phyloP scores from a whole-genome alignment of 352 stramenopile genomes.

The Peronospora farinosa region DNA sequence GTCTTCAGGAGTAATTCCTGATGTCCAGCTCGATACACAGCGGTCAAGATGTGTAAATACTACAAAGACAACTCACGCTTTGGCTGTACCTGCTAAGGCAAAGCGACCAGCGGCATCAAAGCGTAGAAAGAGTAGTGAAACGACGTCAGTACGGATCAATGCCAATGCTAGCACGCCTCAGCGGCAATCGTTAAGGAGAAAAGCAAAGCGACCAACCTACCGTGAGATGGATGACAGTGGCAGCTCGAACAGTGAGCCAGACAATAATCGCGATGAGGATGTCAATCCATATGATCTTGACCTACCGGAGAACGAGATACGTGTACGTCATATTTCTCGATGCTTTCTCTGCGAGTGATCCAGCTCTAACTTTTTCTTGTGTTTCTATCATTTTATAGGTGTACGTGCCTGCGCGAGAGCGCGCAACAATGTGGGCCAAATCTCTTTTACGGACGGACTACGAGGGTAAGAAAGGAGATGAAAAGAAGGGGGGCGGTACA shows the following conservation, averaged over 20 bases:
- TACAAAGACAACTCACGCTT: slow-evolving; percentile 33
- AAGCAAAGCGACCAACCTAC: slow-evolving; percentile 47
- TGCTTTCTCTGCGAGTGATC: slow-evolving; percentile 1
- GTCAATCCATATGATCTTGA: slow-evolving; percentile 40
- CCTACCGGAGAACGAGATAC: slow-evolving; percentile 35
- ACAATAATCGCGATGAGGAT: slow-evolving; percentile 38
- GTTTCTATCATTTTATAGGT: slow-evolving; percentile 22
- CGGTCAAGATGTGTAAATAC: slow-evolving; percentile 19
- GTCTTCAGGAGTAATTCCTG: slow-evolving; percentile 12
- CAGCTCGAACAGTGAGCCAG: slow-evolving; percentile 30
- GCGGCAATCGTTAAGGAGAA: slow-evolving; percentile 32
- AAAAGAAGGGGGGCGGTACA: slow-evolving; percentile 9
- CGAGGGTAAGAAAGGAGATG: slow-evolving; percentile 18
- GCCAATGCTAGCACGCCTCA: slow-evolving; percentile 4
- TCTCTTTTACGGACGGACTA: slow-evolving; percentile 49
- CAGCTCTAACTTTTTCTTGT: neutral
- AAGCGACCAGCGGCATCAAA: slow-evolving; percentile 15
- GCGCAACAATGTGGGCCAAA: slow-evolving; percentile 67
- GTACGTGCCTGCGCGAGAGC: slow-evolving; percentile 64
- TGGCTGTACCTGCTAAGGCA: slow-evolving; percentile 14
- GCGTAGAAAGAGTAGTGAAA: slow-evolving; percentile 21
- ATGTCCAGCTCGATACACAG: slow-evolving; percentile 18
- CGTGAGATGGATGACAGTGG: slow-evolving; percentile 25
- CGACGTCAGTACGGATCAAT: slow-evolving; percentile 5
- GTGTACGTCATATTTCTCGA: slow-evolving; percentile 17